Percentiles rank a stretch among this genome's conserved stretches.
Conservation (phyloP, 1,284 basidiomycete genomes). For the Leccinum angustisporum region DNA sequence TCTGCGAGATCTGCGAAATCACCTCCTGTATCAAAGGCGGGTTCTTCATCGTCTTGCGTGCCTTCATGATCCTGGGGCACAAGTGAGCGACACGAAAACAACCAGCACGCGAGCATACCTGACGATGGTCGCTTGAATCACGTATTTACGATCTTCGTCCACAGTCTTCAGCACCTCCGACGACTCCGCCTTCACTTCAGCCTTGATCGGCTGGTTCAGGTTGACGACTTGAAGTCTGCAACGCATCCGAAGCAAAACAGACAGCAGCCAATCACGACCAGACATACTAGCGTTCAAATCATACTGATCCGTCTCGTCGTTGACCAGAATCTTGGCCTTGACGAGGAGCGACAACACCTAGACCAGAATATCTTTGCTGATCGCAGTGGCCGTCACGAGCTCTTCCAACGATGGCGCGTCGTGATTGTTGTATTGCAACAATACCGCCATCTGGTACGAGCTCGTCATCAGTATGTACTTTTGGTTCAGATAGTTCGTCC, state of each 20-base stretch:
- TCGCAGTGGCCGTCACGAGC: constrained; percentile 78
- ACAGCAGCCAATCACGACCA: not conserved
- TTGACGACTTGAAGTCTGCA: constrained; percentile 91
- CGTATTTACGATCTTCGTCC: constrained; percentile 96
- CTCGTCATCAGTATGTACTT: constrained; percentile 97
- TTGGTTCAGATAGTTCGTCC: constrained; percentile 89
- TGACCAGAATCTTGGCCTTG: constrained; percentile 88
- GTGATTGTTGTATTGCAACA: constrained; percentile 92
- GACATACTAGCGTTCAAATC: constrained; percentile 85
- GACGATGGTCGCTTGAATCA: constrained; percentile 97
- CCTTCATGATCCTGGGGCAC: constrained; percentile 87
- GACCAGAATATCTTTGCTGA: constrained; percentile 81
- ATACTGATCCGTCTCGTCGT: constrained; percentile 84
- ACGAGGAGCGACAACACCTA: constrained; percentile 83
- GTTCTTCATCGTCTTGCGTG: constrained; percentile 97
- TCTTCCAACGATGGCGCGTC: constrained; percentile 85
- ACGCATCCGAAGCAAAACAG: not conserved
- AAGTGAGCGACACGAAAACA: not conserved
- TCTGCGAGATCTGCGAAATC: constrained; percentile 85
- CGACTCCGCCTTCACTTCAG: constrained; percentile 91
- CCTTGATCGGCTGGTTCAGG: constrained; percentile 91
- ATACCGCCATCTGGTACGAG: constrained; percentile 93
- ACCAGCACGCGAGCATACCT: constrained; percentile 47
- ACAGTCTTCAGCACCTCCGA: constrained; percentile 93
- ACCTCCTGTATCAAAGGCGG: constrained; percentile 93